Evolutionary conservation across 2,329 filamentous ascomycete species (phyloP), one percentile per base, ranked within the genome.

Genomic region (Thyridium curvatum): DNA sequence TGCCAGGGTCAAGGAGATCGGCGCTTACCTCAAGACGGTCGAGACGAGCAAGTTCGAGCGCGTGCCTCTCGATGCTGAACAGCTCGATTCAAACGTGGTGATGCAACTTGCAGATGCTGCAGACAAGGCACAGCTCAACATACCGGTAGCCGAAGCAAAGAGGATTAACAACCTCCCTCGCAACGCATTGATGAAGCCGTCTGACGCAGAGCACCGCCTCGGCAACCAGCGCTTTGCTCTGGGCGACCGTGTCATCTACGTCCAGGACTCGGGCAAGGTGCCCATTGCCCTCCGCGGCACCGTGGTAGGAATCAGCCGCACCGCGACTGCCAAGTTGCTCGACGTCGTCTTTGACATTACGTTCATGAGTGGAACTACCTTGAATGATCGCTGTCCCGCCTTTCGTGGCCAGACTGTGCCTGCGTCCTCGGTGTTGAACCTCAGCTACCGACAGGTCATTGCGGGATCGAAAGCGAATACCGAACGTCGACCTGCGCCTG

Each of bases 341-440:
- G 93, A 98, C 58, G 78, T 97, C 41, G 82, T 98, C 8, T 98
- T 95, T 63, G 94, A 98, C 58, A 78, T 79, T 12, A 85, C 88
- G 1, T 98, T 98, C 62, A 97, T 98, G 90, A 94, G 89, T 55
- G 93, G 93, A 46, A 96, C 90, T 2, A 93, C 86, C 1, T 74
- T 98, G 13, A 86, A 87, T 42, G 89, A 90, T 41, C 83, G 93
- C 42, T 95, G 91, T 56, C 88, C 89, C 18, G 82, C 87, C 30
- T 98, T 98, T 79, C 81, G 91, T 29, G 93, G 93, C 38, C 90
- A 93, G 58, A 96, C 93, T 0, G 89, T 98, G 4, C 79, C 88
- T 2, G 78, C 84, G 7, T 84, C 85, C n/a, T 85, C 86, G 1
- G 89, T 97, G 3, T 74, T 98, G 28, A 98, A 98, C 63, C 69